phyloP scores from a whole-genome alignment of 2,329 filamentous ascomycete species.

The Pseudogymnoascus sp. region DNA sequence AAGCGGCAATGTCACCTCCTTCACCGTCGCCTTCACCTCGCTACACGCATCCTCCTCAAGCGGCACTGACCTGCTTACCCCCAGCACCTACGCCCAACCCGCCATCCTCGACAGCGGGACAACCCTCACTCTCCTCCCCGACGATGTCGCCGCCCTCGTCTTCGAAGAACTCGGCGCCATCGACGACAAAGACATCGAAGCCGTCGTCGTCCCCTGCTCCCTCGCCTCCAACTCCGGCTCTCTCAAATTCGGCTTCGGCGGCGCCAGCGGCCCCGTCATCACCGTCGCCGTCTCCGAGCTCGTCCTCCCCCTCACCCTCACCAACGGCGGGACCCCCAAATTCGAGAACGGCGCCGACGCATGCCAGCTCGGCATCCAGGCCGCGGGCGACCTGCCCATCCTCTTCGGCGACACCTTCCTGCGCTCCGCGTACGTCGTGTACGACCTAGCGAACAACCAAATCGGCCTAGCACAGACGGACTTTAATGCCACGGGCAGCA shows the following conservation, averaged over 20 bases:
- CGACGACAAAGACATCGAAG: conserved; percentile 35
- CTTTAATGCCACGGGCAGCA: conserved; percentile 33
- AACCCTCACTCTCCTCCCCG: conserved; percentile 59
- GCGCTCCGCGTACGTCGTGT: conserved; percentile 47
- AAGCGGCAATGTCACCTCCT: conserved; percentile 19
- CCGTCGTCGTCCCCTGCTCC: conserved; percentile 43
- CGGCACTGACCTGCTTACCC: conserved; percentile 19
- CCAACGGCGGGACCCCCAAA: conserved; percentile 22
- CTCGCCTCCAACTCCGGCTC: conserved; percentile 33
- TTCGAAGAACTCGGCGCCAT: conserved; percentile 39
- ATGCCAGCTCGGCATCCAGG: conserved; percentile 27
- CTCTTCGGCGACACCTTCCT: conserved; percentile 47
- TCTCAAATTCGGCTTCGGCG: conserved; percentile 43
- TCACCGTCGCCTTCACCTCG: conserved; percentile 29
- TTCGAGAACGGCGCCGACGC: conserved; percentile 28
- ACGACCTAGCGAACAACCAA: conserved; percentile 44
- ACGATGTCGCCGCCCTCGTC: conserved; percentile 42
- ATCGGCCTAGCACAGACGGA: conserved; percentile 44
- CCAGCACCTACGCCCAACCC: conserved; percentile 33
- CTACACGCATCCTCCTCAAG: conserved; percentile 25
- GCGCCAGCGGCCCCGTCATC: conserved; percentile 36
- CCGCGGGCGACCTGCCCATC: conserved; percentile 23
- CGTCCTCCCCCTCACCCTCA: conserved; percentile 28
- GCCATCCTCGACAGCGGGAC: conserved; percentile 60
- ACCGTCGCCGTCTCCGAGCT: conserved; percentile 41